Conservation (phyloP, 164 flowering plant species). For the Kingdonia uniflora region DNA sequence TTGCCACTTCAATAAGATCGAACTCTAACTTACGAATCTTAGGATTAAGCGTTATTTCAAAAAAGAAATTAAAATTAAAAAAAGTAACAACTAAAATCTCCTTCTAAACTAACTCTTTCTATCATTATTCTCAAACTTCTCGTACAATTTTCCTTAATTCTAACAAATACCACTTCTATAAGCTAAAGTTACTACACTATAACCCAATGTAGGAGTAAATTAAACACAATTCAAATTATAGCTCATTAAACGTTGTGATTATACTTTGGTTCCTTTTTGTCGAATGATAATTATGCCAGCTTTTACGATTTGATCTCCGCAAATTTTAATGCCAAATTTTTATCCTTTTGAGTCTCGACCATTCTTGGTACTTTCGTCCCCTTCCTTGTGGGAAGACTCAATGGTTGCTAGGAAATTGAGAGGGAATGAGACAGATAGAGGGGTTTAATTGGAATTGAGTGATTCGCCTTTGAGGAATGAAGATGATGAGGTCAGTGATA, state of each 20-base stretch:
- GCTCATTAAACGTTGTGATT: too few species aligned
- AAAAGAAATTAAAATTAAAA: too few species aligned
- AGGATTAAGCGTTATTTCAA: too few species aligned
- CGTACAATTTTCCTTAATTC: neutral
- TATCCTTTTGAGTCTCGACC: constrained; percentile 86
- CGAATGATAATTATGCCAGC: constrained; percentile 86
- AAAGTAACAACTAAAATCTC: too few species aligned
- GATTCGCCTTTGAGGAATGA: neutral
- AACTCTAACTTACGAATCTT: too few species aligned
- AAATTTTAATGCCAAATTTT: constrained; percentile 87
- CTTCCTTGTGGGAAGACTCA: constrained; percentile 86
- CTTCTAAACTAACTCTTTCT: too few species aligned
- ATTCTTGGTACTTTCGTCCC: constrained; percentile 93
- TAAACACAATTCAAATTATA: too few species aligned
- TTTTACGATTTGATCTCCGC: constrained; percentile 85
- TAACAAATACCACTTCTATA: too few species aligned
- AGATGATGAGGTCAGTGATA: neutral
- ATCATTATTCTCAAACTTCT: too few species aligned
- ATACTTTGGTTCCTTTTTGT: constrained; percentile 87
- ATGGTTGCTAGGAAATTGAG: constrained; percentile 41
- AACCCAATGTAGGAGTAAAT: too few species aligned
- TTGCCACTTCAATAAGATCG: too few species aligned
- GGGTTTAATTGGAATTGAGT: neutral
- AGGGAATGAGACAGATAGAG: constrained; percentile 29
- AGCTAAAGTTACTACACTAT: too few species aligned